Evolutionary conservation across 2,329 filamentous ascomycete species (phyloP).

Genomic region (Exophiala viscosa): DNA sequence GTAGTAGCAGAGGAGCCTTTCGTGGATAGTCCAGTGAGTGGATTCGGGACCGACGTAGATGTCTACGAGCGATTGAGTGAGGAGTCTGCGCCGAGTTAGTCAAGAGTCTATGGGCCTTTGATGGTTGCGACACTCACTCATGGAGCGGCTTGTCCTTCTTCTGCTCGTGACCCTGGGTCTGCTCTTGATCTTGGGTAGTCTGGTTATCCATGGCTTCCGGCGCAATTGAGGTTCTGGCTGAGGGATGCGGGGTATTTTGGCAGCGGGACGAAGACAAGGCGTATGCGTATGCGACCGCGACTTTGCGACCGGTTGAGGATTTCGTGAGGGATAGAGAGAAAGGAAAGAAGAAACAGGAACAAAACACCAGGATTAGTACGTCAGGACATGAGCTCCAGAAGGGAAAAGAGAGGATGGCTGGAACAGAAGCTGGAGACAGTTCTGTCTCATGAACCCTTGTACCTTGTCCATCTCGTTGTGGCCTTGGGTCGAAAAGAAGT

Average conservation of each 20-base stretch:
- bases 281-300: neutral
- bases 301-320: neutral
- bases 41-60: slow-evolving; percentile 54
- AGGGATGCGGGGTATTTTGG: neutral
- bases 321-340: neutral
- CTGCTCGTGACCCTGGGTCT: slow-evolving; percentile 10
- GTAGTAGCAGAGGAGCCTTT: slow-evolving; percentile 54
- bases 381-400: neutral
- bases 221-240: neutral
- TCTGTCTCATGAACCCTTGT: slow-evolving; percentile 7
- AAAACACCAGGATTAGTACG: slow-evolving; percentile 1
- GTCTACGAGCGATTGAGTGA: slow-evolving; percentile 53
- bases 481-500: neutral
- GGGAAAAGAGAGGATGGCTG: slow-evolving; percentile 2
- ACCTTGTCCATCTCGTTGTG: slow-evolving; percentile 5
- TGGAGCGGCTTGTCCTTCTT: slow-evolving; percentile 39
- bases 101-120: neutral
- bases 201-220: slow-evolving; percentile 23
- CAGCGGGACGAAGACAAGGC: neutral
- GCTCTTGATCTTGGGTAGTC: neutral
- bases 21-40: slow-evolving; percentile 55
- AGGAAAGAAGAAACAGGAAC: neutral
- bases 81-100: slow-evolving; percentile 39
- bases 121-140: slow-evolving; percentile 33
- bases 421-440: neutral